phyloP scores from a whole-genome alignment of 345 rosid genomes.

The Lagerstroemia speciosa region DNA sequence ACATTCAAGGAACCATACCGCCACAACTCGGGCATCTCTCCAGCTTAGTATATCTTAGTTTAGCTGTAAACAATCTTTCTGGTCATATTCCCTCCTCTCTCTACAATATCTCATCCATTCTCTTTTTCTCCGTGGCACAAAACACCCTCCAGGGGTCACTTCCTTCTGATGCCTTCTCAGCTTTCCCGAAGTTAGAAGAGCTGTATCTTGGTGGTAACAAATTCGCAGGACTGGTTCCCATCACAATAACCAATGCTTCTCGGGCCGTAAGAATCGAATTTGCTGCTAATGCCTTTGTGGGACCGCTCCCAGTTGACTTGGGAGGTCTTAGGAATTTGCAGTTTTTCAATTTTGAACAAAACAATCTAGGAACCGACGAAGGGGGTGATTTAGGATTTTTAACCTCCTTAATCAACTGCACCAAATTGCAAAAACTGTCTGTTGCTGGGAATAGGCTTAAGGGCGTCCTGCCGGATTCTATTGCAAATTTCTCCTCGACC shows the following conservation, averaged over 20 bases:
- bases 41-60: constrained; percentile 4
- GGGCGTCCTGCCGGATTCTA: constrained; percentile 4
- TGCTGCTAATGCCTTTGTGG: background rate
- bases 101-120: too few relatives aligned
- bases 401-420: constrained; percentile 8
- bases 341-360: background rate
- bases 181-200: too few relatives aligned
- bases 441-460: background rate
- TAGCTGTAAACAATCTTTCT: constrained; percentile 16
- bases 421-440: background rate
- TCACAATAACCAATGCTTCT: background rate
- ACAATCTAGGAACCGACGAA: constrained; percentile 3
- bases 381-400: constrained; percentile 10
- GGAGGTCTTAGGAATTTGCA: constrained; percentile 5
- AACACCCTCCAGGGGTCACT: background rate
- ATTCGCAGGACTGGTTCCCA: background rate
- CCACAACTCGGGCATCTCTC: constrained; percentile 14
- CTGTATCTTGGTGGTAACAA: too few relatives aligned
- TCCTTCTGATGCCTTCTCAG: background rate
- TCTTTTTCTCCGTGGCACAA: background rate
- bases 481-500: constrained; percentile 6
- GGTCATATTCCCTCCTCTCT: constrained; percentile 1
- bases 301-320: constrained; percentile 6
- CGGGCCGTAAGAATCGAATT: background rate
- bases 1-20: constrained; percentile 13